Base-by-base conservation (phyloP, 2,329 filamentous ascomycete genomes). In the Sarocladiaceae sp. region DNA sequence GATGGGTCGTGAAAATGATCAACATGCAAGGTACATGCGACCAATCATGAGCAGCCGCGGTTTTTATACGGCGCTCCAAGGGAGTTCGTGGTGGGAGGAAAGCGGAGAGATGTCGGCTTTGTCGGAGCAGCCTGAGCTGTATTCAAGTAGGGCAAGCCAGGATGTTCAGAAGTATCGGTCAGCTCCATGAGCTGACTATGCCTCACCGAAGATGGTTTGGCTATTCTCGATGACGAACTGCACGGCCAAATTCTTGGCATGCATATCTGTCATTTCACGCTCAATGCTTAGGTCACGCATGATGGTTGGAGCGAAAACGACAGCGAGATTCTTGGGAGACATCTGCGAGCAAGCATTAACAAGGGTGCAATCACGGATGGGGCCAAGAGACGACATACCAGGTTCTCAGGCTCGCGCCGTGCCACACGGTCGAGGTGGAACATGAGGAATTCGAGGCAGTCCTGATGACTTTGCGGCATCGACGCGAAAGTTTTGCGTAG, bases 281-380 rank as follows among this genome's bases (percentile, higher is more conserved):
- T 96, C 90, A 55, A 97, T 81, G 62, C 87, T 93, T 64, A 85
- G 79, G 53, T 95, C 91, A 60, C 93, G 83, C 90, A 99, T 96
- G 60, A 99, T 95, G 1, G 94, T 99, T 7, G 94, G 94, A 8
- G 94, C 94, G 66, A 99, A 99, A 33, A 99, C 94, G 37, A 99
- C 94, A 3, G 94, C 91, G 55, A 97, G 74, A 65, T 99, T 99
- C 71, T 95, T 89, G 53, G 93, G 89, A 22, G 90, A 96, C 94
- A 99, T 99, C 84, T 89, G 55, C 2, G 42, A 12, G 11, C 13
- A 33, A 51, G 48, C 22, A 7, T 25, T 42, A 20, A 22, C 6
- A 36, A 12, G 42, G 39, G 17, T 29, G 29, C 23, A 12, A 11
- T 37, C 11, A 35, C 11, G 23, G 20, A 8, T n/a, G 23, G 13